These are phyloP conservation scores for Melanogaster broomeanus DNA, from an alignment of 768 basidiomycete genomes.

Conservation along the genomic window DNA sequence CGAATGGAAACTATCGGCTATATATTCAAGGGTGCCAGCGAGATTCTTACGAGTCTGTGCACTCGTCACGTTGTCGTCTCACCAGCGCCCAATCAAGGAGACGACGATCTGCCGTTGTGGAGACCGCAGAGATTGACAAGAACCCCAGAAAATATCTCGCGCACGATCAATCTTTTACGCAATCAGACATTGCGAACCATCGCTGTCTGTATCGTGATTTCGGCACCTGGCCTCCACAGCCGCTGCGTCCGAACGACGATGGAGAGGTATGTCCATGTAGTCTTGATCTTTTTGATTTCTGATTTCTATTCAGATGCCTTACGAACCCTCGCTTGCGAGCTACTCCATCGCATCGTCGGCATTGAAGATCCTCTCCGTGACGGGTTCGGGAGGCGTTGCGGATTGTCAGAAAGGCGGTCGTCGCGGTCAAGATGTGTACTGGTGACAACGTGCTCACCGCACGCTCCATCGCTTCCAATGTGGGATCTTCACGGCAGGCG, in stretches of 20 bases:
- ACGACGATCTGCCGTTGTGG: conserved; percentile 39
- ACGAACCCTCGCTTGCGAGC: conserved; percentile 64
- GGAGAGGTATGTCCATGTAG: conserved; percentile 51
- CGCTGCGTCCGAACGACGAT: conserved; percentile 38
- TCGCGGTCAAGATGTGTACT: conserved; percentile 97
- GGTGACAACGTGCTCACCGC: conserved; percentile 96
- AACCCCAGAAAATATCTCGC: conserved; percentile 79
- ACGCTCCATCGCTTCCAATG: conserved; percentile 97
- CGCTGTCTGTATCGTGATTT: conserved; percentile 93
- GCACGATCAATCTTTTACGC: conserved; percentile 97
- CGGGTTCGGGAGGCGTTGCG: conserved; percentile 89
- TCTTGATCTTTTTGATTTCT: conserved; percentile 1
- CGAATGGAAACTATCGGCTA: conserved; percentile 57
- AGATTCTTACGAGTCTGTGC: conserved; percentile 85
- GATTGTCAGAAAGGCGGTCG: conserved; percentile 89
- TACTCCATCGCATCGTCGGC: conserved; percentile 88
- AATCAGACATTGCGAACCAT: conserved; percentile 95
- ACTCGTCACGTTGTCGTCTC: conserved; percentile 70
- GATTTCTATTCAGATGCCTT: conserved; percentile 54
- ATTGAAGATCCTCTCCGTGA: conserved; percentile 95
- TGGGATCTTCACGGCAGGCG: conserved; percentile 91
- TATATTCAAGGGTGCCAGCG: conserved; percentile 94
- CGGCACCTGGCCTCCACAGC: conserved; percentile 77
- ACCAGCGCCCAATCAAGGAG: conserved; percentile 15
- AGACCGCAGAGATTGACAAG: conserved; percentile 64